Evolutionary conservation across 257 asterid genomes (phyloP).

Genomic region (Gentiana macrophylla): DNA sequence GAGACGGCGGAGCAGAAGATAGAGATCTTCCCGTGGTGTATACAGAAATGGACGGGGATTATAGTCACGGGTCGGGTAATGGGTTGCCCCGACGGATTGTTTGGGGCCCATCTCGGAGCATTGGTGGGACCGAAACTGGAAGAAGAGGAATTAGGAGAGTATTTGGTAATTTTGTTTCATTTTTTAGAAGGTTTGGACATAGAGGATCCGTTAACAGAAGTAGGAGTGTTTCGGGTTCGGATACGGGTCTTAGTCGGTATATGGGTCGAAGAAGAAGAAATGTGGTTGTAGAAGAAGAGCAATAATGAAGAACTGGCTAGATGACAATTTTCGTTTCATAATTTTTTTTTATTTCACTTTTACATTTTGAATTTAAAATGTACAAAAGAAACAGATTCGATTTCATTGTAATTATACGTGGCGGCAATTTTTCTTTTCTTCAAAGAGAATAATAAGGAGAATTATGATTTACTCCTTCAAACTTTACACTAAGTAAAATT

Average conservation of each 20-base stretch:
- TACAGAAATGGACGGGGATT: slow-evolving; percentile 90
- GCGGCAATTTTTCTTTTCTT: too few species aligned
- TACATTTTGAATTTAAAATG: too few species aligned
- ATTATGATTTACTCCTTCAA: too few species aligned
- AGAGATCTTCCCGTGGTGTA: slow-evolving; percentile 78
- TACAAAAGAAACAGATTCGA: too few species aligned
- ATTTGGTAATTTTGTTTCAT: slow-evolving; percentile 39
- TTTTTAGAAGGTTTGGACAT: slow-evolving; percentile 48
- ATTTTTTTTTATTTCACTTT: too few species aligned
- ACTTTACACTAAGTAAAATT: too few species aligned
- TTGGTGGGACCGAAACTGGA: slow-evolving; percentile 34
- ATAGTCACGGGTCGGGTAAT: slow-evolving; percentile 36
- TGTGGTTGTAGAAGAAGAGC: slow-evolving; percentile 19
- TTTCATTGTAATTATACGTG: too few species aligned
- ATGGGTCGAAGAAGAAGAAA: slow-evolving; percentile 40
- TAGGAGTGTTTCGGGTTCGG: slow-evolving; percentile 28
- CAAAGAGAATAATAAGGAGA: too few species aligned
- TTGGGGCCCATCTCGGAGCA: slow-evolving; percentile 60
- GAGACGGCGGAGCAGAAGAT: slow-evolving; percentile 28
- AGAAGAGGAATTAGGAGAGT: slow-evolving; percentile 55
- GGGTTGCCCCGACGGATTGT: slow-evolving; percentile 67
- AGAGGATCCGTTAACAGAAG: slow-evolving; percentile 25
- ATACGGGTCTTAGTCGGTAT: slow-evolving; percentile 39
- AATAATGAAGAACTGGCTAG: slow-evolving; percentile 1
- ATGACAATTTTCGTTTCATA: not conserved